Evolutionary conservation across 148 eudicot species (phyloP), one percentile per base, ranked within the genome.

Genomic region (Vaccinium myrtillus): DNA sequence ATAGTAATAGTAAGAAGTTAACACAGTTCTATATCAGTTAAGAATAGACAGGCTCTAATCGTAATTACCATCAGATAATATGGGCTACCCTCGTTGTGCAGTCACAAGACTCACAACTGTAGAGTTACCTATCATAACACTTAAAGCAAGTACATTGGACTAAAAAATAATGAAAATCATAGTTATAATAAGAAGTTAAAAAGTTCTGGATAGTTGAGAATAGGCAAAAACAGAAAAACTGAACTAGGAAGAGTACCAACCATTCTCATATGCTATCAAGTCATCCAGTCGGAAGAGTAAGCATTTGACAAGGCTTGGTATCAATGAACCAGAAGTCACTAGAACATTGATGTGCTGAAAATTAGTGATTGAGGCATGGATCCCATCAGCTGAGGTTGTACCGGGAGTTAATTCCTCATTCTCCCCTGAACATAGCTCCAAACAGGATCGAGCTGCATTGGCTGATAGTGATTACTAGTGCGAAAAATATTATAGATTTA

Each of bases 241-340:
- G 80, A 61, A 5, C 36, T 12, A 82, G 19, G 51, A 75, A 71
- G 56, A 70, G 80, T 50, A 77, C 88, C 93, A 82, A 93, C 99
- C 95, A 83, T 96, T 96, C 54, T 91, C 93, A 81, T 89, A 87
- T 56, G 95, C 85, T 56, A 96, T 81, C 86, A 94, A 85, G 86
- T 87, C 82, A 88, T 95, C 97, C 69, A 96, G 85, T 76, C 89
- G 91, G 85, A 91, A 96, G 80, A 96, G 94, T 85, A 94, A 84
- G 88, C 99, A 96, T 88, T 94, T 94, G 87, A 91, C 97, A 74
- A 96, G 91, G 93, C 99, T 94, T 25, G 99, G 99, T 85, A 96
- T 83, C 84, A 95, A 88, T 8, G 98, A 90, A 59, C 99, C 99
- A 71, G 98, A 92, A 78, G 98, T 96, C 87, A 95, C 98, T 75